Evolutionary conservation across 1,284 basidiomycete species (phyloP).

Genomic region (Tylopilus sp.): DNA sequence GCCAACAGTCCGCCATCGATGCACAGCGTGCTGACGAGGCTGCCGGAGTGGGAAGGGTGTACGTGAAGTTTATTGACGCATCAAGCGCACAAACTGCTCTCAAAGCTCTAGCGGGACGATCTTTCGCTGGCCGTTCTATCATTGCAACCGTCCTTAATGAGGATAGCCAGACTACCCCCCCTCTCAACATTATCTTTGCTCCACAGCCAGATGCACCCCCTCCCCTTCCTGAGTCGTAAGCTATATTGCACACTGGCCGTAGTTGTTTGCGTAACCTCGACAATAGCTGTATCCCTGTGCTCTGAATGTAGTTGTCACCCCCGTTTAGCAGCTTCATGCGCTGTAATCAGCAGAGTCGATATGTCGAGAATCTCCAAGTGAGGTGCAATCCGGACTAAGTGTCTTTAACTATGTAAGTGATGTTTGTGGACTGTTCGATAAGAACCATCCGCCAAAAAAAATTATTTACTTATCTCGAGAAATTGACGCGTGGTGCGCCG

Average conservation of each 20-base stretch:
- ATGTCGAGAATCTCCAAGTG: neutral
- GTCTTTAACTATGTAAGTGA: no score
- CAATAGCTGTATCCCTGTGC: constrained; percentile 16
- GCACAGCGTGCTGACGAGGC: constrained; percentile 76
- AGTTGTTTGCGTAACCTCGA: constrained; percentile 12
- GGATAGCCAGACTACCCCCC: constrained; percentile 77
- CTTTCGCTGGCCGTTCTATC: constrained; percentile 90
- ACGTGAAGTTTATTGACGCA: constrained; percentile 75
- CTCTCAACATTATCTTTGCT: constrained; percentile 73
- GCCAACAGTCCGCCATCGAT: constrained; percentile 61
- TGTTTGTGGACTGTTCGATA: no score
- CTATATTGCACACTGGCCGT: neutral
- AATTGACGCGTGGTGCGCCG: no score
- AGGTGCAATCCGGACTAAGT: neutral
- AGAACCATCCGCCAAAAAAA: no score
- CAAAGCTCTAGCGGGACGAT: constrained; percentile 83
- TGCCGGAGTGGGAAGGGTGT: constrained; percentile 89
- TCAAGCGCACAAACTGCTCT: constrained; percentile 67
- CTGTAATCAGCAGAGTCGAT: no score
- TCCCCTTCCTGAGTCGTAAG: constrained; percentile 50
- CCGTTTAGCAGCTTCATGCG: constrained; percentile 6
- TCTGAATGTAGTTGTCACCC: constrained; percentile 24
- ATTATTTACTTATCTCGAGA: no score
- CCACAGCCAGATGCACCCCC: constrained; percentile 78
- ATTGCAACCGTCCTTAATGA: constrained; percentile 76